These are phyloP conservation scores for Stagonosporopsis vannaccii DNA, from an alignment of 2,329 filamentous ascomycete genomes.

Conservation along the genomic window DNA sequence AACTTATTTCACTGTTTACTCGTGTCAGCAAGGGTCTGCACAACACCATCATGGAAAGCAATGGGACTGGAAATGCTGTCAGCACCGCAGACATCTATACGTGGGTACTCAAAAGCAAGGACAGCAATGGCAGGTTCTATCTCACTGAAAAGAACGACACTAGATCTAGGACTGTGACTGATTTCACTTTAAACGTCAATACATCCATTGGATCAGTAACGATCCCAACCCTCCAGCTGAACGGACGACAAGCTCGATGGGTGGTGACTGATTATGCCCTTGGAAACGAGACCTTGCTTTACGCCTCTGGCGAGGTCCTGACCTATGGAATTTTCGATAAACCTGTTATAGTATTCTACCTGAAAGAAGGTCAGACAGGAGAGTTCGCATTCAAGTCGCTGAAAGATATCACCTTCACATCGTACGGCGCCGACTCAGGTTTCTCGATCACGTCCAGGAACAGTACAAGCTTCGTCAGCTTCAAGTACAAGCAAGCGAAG, in stretches of 20 bases:
- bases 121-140: constrained; percentile 60
- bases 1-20: constrained; percentile 63
- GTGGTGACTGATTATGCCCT: constrained; percentile 62
- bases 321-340: constrained; percentile 59
- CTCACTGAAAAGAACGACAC: constrained; percentile 58
- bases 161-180: constrained; percentile 53
- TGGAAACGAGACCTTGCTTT: constrained; percentile 58
- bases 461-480: constrained; percentile 31
- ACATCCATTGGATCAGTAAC: constrained; percentile 56
- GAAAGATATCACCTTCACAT: constrained; percentile 50
- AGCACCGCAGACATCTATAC: constrained; percentile 54
- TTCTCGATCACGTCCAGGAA: constrained; percentile 39
- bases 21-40: constrained; percentile 60
- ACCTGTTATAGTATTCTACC: constrained; percentile 58
- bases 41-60: constrained; percentile 62
- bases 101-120: constrained; percentile 61
- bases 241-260: constrained; percentile 63
- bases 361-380: constrained; percentile 58
- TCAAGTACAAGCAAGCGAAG: constrained; percentile 58
- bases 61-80: constrained; percentile 59
- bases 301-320: constrained; percentile 60
- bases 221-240: constrained; percentile 58
- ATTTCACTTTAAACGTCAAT: constrained; percentile 57
- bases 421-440: constrained; percentile 50
- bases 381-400: constrained; percentile 59